Evolutionary conservation across 129 eudicot genomes (phyloP).

Genomic region (Pittosporum tobira): DNA sequence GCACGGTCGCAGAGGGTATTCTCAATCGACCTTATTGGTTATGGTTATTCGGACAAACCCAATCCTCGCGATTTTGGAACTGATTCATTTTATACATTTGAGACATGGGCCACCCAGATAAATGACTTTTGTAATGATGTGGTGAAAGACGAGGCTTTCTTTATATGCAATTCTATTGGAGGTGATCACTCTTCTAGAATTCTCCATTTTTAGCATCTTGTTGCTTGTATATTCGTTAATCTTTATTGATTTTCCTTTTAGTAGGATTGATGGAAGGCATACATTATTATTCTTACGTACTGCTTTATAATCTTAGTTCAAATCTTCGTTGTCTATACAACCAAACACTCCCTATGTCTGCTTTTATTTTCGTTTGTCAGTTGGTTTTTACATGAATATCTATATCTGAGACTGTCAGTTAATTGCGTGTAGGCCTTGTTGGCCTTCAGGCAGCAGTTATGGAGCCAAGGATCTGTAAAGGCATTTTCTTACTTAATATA

Average conservation of each 20-base stretch:
- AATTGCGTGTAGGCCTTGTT: constrained; percentile 55
- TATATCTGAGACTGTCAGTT: background rate
- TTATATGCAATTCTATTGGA: constrained; percentile 96
- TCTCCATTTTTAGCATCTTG: background rate
- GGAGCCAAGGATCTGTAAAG: constrained; percentile 64
- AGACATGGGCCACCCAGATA: constrained; percentile 92
- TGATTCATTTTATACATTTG: constrained; percentile 65
- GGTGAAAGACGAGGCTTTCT: constrained; percentile 74
- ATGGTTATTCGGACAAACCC: constrained; percentile 98
- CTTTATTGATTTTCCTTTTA: background rate
- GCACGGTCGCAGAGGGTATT: constrained; percentile 72
- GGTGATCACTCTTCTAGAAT: constrained; percentile 31
- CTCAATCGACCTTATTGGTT: constrained; percentile 89
- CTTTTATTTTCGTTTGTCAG: background rate
- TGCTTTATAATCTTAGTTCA: too few species aligned
- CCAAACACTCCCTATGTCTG: background rate
- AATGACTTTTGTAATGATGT: constrained; percentile 73
- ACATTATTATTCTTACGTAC: too few species aligned
- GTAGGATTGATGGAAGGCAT: background rate
- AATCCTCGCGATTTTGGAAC: constrained; percentile 70
- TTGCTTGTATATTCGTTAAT: background rate
- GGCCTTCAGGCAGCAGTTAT: constrained; percentile 92
- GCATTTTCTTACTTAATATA: constrained; percentile 71
- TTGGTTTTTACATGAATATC: background rate
- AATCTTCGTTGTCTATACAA: background rate